phyloP scores from a whole-genome alignment of 2,329 filamentous ascomycete species.

The Pseudocercospora eumusae region DNA sequence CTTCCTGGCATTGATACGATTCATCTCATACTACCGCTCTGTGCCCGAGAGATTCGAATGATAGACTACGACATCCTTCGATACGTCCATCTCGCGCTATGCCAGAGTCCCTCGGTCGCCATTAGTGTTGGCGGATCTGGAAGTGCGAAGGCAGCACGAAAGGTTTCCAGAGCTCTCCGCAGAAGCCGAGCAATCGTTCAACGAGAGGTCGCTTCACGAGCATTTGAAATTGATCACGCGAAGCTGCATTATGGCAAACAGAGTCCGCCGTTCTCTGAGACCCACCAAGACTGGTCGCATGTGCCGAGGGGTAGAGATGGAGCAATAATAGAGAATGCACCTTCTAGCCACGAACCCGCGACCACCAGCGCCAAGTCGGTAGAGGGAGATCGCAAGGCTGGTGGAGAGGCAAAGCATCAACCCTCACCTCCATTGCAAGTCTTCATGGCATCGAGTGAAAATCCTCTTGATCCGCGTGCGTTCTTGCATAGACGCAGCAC shows the following conservation, averaged over 20 bases:
- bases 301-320: not conserved
- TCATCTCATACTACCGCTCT: constrained; percentile 16
- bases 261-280: not conserved
- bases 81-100: constrained; percentile 9
- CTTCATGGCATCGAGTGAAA: not conserved
- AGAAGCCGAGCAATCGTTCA: not conserved
- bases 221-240: not conserved
- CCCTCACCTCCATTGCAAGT: not conserved
- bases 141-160: not conserved
- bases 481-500: not conserved
- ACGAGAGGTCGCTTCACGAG: not conserved
- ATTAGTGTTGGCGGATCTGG: too few species aligned
- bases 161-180: not conserved
- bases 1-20: constrained; percentile 14
- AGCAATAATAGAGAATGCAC: not conserved
- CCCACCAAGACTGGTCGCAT: too few species aligned
- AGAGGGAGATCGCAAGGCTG: too few species aligned
- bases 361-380: not conserved
- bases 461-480: not conserved
- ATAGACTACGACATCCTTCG: constrained; percentile 16
- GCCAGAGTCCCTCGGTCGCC: too few species aligned
- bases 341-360: not conserved
- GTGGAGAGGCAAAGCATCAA: too few species aligned
- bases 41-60: constrained; percentile 4
- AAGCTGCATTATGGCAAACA: not conserved